Conservation (phyloP, 768 basidiomycete genomes). For the Dentipellis sp. region DNA sequence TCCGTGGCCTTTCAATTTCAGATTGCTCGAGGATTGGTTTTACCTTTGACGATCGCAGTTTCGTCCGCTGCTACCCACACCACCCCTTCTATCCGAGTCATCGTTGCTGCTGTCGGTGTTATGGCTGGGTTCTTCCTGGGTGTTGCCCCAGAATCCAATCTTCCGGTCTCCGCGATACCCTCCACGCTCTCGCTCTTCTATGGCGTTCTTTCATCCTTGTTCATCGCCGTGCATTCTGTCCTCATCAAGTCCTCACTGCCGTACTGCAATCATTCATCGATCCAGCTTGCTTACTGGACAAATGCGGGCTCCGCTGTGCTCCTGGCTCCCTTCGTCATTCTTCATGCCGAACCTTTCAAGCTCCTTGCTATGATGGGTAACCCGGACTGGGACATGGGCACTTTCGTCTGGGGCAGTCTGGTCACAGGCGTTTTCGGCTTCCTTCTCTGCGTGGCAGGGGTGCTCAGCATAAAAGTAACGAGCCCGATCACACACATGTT, state of each 20-base stretch:
- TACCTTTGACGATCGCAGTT: constrained; percentile 74
- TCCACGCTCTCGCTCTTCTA: constrained; percentile 55
- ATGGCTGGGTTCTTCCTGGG: constrained; percentile 74
- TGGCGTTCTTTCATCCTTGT: constrained; percentile 62
- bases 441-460: constrained; percentile 67
- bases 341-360: constrained; percentile 42
- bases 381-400: constrained; percentile 37
- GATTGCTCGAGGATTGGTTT: constrained; percentile 79
- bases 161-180: constrained; percentile 34
- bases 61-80: constrained; percentile 51
- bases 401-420: constrained; percentile 56
- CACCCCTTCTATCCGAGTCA: constrained; percentile 42
- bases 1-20: constrained; percentile 19
- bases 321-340: constrained; percentile 51
- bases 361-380: constrained; percentile 30
- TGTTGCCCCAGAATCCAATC: constrained; percentile 43
- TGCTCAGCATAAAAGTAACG: constrained; percentile 76
- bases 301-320: constrained; percentile 60
- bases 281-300: constrained; percentile 73
- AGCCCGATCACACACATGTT: constrained; percentile 85
- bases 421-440: constrained; percentile 77
- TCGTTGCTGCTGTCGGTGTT: constrained; percentile 53
- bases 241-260: constrained; percentile 65
- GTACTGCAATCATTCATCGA: constrained; percentile 60
- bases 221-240: constrained; percentile 70